These are phyloP conservation scores for Mortierella hygrophila DNA, from an alignment of 192 early-diverging fungal genomes.

Conservation along the genomic window DNA sequence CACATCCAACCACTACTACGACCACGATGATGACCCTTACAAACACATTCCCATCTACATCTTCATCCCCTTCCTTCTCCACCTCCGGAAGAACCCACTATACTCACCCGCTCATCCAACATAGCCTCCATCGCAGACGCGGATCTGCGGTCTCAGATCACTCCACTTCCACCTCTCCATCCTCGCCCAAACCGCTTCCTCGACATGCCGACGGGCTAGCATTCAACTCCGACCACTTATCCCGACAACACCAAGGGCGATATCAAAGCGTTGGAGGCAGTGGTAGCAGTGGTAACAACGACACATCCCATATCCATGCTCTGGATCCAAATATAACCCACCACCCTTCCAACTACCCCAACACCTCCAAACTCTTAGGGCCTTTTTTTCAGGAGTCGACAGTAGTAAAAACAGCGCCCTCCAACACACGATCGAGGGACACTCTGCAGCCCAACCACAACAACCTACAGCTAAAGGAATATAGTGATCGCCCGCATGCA, in stretches of 20 bases:
- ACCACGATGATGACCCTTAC: not conserved
- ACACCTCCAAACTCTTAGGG: not conserved
- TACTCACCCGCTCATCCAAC: not conserved
- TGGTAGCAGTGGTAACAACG: not conserved
- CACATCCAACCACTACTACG: not conserved
- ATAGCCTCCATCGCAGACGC: constrained; percentile 5
- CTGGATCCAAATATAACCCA: constrained; percentile 7
- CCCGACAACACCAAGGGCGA: not conserved
- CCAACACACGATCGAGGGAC: not conserved
- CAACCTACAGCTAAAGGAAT: not conserved
- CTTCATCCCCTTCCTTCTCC: not conserved
- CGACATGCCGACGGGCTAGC: not conserved
- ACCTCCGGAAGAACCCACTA: not conserved
- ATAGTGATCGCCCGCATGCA: not conserved
- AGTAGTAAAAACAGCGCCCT: not conserved
- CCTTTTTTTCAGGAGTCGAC: not conserved
- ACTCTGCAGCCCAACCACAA: not conserved
- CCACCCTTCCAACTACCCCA: not conserved
- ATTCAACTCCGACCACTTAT: not conserved
- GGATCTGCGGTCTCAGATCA: constrained; percentile 13
- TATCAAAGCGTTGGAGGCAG: not conserved
- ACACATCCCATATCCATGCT: not conserved
- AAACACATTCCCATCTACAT: not conserved
- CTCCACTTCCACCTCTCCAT: not conserved
- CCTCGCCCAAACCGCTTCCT: not conserved